Conservation (phyloP, 2,329 filamentous ascomycete species). For the Albifimbria verrucaria region DNA sequence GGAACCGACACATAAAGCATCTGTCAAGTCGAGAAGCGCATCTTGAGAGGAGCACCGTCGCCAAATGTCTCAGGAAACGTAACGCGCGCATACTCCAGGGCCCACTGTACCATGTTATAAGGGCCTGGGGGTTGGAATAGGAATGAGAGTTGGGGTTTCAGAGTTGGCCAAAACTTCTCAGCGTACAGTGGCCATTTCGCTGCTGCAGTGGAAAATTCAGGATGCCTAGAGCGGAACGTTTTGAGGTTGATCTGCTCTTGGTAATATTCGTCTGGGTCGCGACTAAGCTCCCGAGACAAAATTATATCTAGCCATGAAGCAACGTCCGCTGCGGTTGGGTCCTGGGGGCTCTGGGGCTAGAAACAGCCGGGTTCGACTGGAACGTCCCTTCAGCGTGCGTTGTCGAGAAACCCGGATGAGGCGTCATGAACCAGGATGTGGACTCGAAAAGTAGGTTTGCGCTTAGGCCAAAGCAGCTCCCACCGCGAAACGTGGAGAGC, state of each 20-base stretch:
- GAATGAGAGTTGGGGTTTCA: slow-evolving; percentile 19
- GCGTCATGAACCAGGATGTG: neutral
- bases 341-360: no score
- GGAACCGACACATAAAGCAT: slow-evolving; percentile 21
- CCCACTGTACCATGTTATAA: slow-evolving; percentile 33
- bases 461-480: neutral
- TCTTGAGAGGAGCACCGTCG: slow-evolving; percentile 13
- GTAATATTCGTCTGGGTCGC: slow-evolving; percentile 24
- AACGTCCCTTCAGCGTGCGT: no score
- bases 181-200: slow-evolving; percentile 22
- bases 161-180: slow-evolving; percentile 22
- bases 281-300: slow-evolving; percentile 15
- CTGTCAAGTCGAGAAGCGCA: slow-evolving; percentile 24
- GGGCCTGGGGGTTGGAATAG: slow-evolving; percentile 23
- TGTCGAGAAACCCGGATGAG: no score
- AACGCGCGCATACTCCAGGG: slow-evolving; percentile 28
- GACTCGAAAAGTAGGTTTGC: neutral
- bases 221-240: slow-evolving; percentile 16
- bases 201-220: slow-evolving; percentile 23
- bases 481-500: neutral
- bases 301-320: slow-evolving; percentile 17
- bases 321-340: slow-evolving; percentile 4
- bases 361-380: no score
- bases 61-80: slow-evolving; percentile 23
- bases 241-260: slow-evolving; percentile 18